Conservation (phyloP, 208 protist species). For the Zelonia costaricensis region DNA sequence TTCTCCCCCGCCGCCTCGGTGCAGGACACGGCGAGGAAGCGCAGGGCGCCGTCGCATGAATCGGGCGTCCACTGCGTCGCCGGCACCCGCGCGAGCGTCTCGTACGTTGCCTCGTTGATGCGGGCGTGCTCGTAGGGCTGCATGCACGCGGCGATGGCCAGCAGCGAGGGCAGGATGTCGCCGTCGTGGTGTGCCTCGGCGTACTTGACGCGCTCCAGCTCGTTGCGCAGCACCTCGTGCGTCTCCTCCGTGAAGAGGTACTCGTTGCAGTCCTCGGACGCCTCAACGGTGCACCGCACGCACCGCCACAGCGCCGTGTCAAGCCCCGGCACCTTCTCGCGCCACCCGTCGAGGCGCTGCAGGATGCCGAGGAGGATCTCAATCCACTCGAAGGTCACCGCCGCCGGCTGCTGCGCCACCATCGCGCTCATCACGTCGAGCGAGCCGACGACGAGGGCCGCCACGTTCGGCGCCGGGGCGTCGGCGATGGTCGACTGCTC, state of each 20-base stretch:
- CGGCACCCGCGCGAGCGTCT: conserved; percentile 13
- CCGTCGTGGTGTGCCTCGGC: neutral
- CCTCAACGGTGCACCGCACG: conserved; percentile 37
- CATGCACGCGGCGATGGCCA: conserved; percentile 17
- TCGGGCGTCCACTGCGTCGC: conserved; percentile 10
- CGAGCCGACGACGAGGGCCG: conserved; percentile 45
- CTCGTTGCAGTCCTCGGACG: conserved; percentile 54
- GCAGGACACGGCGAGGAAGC: conserved; percentile 10
- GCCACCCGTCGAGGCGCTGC: conserved; percentile 23
- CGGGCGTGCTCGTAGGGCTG: conserved; percentile 1
- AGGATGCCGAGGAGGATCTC: conserved; percentile 46
- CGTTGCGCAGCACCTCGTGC: conserved; percentile 21
- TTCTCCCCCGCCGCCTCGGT: neutral
- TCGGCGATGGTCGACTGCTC: conserved; percentile 23
- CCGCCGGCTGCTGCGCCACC: conserved; percentile 34
- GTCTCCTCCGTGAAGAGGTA: conserved; percentile 57
- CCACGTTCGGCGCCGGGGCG: conserved; percentile 21
- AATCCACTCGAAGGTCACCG: conserved; percentile 86
- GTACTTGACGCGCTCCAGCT: conserved; percentile 21
- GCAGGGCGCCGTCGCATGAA: conserved; percentile 14
- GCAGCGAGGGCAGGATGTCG: conserved; percentile 20
- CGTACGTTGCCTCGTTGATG: neutral
- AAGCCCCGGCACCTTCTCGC: conserved; percentile 4
- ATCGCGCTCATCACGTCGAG: conserved; percentile 71
- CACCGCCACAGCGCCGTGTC: conserved; percentile 42